These are phyloP conservation scores for Ceratobasidium theobromae DNA, from an alignment of 1,284 basidiomycete species.

Conservation along the genomic window DNA sequence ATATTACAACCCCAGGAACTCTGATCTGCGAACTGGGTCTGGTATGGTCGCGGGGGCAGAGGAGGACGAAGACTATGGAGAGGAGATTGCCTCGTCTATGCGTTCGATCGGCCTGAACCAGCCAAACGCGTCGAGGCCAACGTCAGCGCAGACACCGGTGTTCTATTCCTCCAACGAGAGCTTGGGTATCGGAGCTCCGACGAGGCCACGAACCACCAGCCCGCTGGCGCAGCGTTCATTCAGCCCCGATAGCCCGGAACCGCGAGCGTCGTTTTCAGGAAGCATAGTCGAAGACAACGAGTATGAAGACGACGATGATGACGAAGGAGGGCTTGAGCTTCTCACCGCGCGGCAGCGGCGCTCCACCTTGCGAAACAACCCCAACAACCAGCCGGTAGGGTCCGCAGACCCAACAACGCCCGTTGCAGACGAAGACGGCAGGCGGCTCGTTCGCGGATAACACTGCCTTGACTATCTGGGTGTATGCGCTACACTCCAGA, in stretches of 20 bases:
- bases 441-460: slow-evolving; percentile 15
- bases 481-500: slow-evolving; percentile 26
- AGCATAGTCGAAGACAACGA: slow-evolving; percentile 29
- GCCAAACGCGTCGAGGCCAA: background rate
- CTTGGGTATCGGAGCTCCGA: slow-evolving; percentile 8
- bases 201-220: background rate
- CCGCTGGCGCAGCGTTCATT: slow-evolving; percentile 16
- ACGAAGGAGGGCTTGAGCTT: slow-evolving; percentile 56
- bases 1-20: background rate
- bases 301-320: slow-evolving; percentile 54
- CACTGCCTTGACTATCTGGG: too few species aligned
- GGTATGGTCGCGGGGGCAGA: slow-evolving; percentile 21
- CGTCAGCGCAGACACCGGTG: slow-evolving; percentile 14
- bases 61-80: slow-evolving; percentile 18
- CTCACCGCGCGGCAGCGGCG: slow-evolving; percentile 53
- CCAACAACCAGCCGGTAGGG: slow-evolving; percentile 7
- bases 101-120: background rate
- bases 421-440: slow-evolving; percentile 22
- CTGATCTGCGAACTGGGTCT: background rate
- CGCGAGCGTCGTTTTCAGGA: slow-evolving; percentile 19
- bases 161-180: slow-evolving; percentile 27
- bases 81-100: slow-evolving; percentile 15
- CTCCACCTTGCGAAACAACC: slow-evolving; percentile 33
- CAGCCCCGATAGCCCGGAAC: slow-evolving; percentile 25
- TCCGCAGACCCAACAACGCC: slow-evolving; percentile 29